These are phyloP conservation scores for Xylariaceae sp. DNA, from an alignment of 2,329 filamentous ascomycete species.

Conservation along the genomic window DNA sequence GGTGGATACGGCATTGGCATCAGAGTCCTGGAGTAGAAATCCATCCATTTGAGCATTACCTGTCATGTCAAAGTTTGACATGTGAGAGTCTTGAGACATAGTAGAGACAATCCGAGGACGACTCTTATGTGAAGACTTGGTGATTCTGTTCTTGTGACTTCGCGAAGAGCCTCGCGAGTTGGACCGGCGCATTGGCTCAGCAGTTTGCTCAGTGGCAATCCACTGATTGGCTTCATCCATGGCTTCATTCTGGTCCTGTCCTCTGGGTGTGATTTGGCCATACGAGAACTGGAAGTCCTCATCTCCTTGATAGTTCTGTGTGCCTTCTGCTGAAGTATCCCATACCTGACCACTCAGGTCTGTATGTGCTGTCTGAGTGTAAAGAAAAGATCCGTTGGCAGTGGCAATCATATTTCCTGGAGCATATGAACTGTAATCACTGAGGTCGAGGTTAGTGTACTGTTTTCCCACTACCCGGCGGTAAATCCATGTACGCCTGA, in stretches of 20 bases:
- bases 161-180: conserved; percentile 40
- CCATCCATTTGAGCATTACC: conserved; percentile 50
- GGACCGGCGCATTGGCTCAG: conserved; percentile 42
- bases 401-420: conserved; percentile 47
- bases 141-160: conserved; percentile 40
- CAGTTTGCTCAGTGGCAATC: conserved; percentile 34
- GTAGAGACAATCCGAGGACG: conserved; percentile 42
- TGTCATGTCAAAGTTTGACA: conserved; percentile 49
- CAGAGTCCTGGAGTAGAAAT: conserved; percentile 47
- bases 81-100: conserved; percentile 42
- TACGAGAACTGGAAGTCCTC: conserved; percentile 53
- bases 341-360: conserved; percentile 53
- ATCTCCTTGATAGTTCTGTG: conserved; percentile 58
- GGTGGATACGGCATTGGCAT: conserved; percentile 41
- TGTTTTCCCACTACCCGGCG: conserved; percentile 41
- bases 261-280: conserved; percentile 51
- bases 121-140: conserved; percentile 39
- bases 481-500: conserved; percentile 25
- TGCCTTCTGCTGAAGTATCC: conserved; percentile 53
- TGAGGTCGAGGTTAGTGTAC: conserved; percentile 52
- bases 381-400: conserved; percentile 51
- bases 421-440: conserved; percentile 52
- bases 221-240: conserved; percentile 47
- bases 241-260: conserved; percentile 41
- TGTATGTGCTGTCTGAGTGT: conserved; percentile 56